Conservation (phyloP, 768 basidiomycete genomes). For the Boletus tylopilopsis region DNA sequence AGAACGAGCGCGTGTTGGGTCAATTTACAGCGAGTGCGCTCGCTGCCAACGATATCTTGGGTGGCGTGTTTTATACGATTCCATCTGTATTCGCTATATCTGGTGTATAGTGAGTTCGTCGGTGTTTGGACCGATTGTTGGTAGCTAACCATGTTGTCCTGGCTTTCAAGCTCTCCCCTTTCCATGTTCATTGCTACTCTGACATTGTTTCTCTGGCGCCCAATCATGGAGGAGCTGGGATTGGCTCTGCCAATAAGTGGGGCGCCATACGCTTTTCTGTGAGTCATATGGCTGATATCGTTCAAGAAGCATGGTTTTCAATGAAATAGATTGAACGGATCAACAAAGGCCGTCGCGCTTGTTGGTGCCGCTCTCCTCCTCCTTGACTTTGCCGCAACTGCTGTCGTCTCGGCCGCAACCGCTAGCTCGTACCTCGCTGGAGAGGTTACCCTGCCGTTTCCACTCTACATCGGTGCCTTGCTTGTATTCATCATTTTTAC, state of each 20-base stretch:
- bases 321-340: constrained; percentile 52
- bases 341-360: constrained; percentile 58
- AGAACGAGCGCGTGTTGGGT: constrained; percentile 46
- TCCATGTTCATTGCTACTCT: constrained; percentile 61
- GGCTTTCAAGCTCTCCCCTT: constrained; percentile 54
- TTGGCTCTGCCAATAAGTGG: constrained; percentile 67
- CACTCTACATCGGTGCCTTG: constrained; percentile 46
- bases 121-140: background rate
- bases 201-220: constrained; percentile 67
- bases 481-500: constrained; percentile 56
- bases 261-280: constrained; percentile 71
- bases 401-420: constrained; percentile 71
- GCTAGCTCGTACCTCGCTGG: constrained; percentile 64
- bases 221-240: constrained; percentile 69
- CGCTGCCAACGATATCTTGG: constrained; percentile 64
- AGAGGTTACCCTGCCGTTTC: constrained; percentile 58
- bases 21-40: constrained; percentile 64
- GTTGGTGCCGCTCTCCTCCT: constrained; percentile 63
- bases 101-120: constrained; percentile 55
- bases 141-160: background rate
- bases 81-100: constrained; percentile 60
- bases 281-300: constrained; percentile 13
- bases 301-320: background rate
- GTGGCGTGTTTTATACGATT: constrained; percentile 66
- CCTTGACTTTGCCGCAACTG: constrained; percentile 68